Base-by-base conservation (phyloP, 441 rosid genomes). In the Theobroma grandiflorum region DNA sequence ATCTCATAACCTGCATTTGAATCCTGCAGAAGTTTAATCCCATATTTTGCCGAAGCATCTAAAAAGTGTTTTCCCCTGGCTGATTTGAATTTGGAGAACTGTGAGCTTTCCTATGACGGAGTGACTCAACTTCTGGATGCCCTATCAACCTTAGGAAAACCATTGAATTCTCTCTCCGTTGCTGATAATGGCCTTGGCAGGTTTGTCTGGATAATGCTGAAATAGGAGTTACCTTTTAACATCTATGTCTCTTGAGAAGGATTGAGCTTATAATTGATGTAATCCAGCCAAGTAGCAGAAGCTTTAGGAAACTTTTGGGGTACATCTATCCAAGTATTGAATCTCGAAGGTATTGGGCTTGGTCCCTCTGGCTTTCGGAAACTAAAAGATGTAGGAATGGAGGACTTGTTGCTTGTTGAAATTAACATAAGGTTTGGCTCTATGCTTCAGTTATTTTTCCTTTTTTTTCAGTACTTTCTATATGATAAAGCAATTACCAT, bases 151-250 rank as follows among this genome's bases (percentile, higher is more conserved):
- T 86, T 86, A 45, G 79, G 85, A 69, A 89, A 76, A 81, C 87
- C 95, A 31, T 84, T 86, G 40, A 85, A 85, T 73, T 87, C 85
- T 80, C 90, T 96, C 40, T 89, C 98, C 49, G 78, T 96, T 80
- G 97, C 95, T 68, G 97, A 96, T 82, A 96, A 96, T 85, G 62
- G 70, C 82, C 95, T 94, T 9, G 93, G 96, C 85, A 90, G 98
- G 98, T 94, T 68, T 45, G 85, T 82, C 59, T 83, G 47, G 80
- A 79, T 81, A 20, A n/a, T 31, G 20, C 81, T 79, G 11, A 58
- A 59, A 12, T 80, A 11, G 77, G 72, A 75, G 75, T 77, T 73
- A 47, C 37, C 70, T 57, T 74, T 58, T 74, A 11, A 78, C 58
- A 40, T 47, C 52, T 72, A 20, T 77, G 10, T 81, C 20, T 62